Evolutionary conservation across 352 stramenopile species (phyloP).

Genomic region (Halophytophthora batemanensis): DNA sequence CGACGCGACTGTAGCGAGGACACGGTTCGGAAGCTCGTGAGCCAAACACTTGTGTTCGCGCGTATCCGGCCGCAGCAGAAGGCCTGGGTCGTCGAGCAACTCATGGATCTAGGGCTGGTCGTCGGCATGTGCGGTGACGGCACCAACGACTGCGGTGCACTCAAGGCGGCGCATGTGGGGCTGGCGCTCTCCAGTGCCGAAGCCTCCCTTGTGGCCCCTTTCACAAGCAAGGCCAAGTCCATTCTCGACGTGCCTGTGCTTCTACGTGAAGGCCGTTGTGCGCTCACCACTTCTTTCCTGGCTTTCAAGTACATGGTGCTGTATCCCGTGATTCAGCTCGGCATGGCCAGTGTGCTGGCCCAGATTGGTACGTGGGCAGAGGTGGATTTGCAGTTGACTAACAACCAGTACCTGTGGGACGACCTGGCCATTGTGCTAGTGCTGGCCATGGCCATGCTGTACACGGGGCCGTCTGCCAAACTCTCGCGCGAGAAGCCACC

Average conservation of each 20-base stretch:
- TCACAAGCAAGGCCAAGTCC: conserved; percentile 81
- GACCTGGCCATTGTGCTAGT: conserved; percentile 49
- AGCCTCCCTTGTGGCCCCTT: conserved; percentile 82
- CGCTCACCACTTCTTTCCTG: conserved; percentile 55
- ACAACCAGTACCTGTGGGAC: conserved; percentile 66
- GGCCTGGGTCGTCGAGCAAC: conserved; percentile 43
- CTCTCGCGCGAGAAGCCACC: conserved; percentile 37
- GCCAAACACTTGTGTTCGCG: conserved; percentile 42
- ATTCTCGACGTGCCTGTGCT: conserved; percentile 74
- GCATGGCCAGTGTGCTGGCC: conserved; percentile 33
- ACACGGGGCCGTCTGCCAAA: conserved; percentile 30
- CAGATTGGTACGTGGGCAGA: conserved; percentile 25
- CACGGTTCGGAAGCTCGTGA: conserved; percentile 32
- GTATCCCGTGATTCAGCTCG: conserved; percentile 60
- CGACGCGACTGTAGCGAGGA: conserved; percentile 20
- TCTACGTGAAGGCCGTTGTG: conserved; percentile 77
- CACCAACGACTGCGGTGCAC: conserved; percentile 82
- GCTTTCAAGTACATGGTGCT: conserved; percentile 46
- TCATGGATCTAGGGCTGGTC: conserved; percentile 40
- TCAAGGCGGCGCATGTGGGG: conserved; percentile 83
- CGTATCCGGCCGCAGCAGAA: conserved; percentile 53
- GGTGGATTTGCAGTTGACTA: conserved; percentile 36
- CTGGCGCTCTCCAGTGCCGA: conserved; percentile 82
- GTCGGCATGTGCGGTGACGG: conserved; percentile 57
- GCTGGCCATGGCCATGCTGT: conserved; percentile 54